These are phyloP conservation scores for Phyllostachys edulis DNA, from an alignment of 176 grass and related monocot genomes.

Conservation along the genomic window DNA sequence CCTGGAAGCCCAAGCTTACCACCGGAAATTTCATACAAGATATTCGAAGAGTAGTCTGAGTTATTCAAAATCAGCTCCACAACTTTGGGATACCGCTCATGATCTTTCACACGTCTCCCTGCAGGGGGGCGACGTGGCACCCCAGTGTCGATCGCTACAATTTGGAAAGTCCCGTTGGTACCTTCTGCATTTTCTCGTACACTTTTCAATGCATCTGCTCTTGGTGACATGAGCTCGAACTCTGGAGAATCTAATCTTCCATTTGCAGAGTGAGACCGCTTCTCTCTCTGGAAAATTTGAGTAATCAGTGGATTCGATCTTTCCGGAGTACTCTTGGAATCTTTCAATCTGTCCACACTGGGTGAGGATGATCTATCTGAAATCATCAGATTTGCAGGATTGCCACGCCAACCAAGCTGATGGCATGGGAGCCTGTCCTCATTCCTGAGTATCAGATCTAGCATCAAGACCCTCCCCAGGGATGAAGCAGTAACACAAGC, in stretches of 20 bases:
- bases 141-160: conserved; percentile 87
- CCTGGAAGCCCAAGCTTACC: conserved; percentile 68
- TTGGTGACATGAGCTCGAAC: conserved; percentile 32
- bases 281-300: conserved; percentile 49
- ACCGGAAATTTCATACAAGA: conserved; percentile 81
- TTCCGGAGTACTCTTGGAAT: conserved; percentile 24
- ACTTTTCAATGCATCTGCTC: conserved; percentile 30
- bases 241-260: conserved; percentile 37
- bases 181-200: conserved; percentile 25
- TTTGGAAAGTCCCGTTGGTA: conserved; percentile 35
- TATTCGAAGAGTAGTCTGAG: conserved; percentile 60
- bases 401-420: conserved; percentile 94
- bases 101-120: conserved; percentile 81
- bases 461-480: conserved; percentile 81
- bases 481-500: conserved; percentile 57
- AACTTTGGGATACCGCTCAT: conserved; percentile 81
- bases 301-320: conserved; percentile 41
- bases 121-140: conserved; percentile 81
- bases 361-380: conserved; percentile 44
- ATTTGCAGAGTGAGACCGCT: conserved; percentile 49
- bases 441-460: conserved; percentile 88
- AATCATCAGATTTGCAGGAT: conserved; percentile 84
- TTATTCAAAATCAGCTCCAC: conserved; percentile 83
- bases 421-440: conserved; percentile 91
- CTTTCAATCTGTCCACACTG: conserved; percentile 34